phyloP scores from a whole-genome alignment of 176 grass and related monocot genomes.

The maize (Zea mays) region Zm-B73-REFERENCE-NAM-5.0 NC_050100.1:18002001-18002500 shows the following conservation, averaged over 20 bases:
- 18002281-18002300: background rate
- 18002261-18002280: background rate
- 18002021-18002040: background rate
- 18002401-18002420: background rate
- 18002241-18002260: background rate
- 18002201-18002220: slow-evolving; percentile 5
- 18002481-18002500: no score
- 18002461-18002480: no score
- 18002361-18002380: background rate
- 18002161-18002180: slow-evolving; percentile 21
- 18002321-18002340: no score
- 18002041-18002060: slow-evolving; percentile 5
- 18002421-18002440: slow-evolving; percentile 30
- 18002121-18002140: background rate
- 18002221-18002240: background rate
- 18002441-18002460: slow-evolving; percentile 46
- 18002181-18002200: slow-evolving; percentile 16
- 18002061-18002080: slow-evolving; percentile 34
- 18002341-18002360: no score
- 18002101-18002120: slow-evolving; percentile 33
- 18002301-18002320: no score
- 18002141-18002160: background rate
- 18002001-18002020: slow-evolving; percentile 49
- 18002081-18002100: slow-evolving; percentile 29
- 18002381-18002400: background rate